Base-by-base conservation (phyloP, 2,329 filamentous ascomycete species). In the Colletotrichum acutatum region DNA sequence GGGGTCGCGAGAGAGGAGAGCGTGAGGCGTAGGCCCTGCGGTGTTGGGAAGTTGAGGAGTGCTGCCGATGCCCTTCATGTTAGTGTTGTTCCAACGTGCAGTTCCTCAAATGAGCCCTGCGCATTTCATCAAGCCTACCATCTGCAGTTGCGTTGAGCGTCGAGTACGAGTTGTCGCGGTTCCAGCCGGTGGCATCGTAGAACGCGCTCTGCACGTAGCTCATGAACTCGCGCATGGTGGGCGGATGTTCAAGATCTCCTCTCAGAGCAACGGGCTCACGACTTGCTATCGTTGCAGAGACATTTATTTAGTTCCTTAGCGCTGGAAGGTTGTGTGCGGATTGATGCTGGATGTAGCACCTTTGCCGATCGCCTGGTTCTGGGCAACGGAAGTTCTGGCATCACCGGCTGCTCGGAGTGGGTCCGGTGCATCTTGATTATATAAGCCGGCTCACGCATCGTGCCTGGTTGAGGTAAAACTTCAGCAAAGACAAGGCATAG, bases 151-250 rank as follows among this genome's bases (percentile, higher is more conserved):
- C 91, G 77, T 95, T 98, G 79, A 98, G 87, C 76, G 92, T 91
- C 77, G 94, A 92, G 85, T 98, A 98, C 74, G 94, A 97, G 83
- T 97, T 98, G 86, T 98, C 95, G 79, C 91, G 89, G 81, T 95
- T 94, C 95, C 95, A 98, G 82, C 93, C 90, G 58, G 95, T 95
- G 69, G 93, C 92, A 81, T 93, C 89, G 82, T 95, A 94, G 85
- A 98, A 98, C 79, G 94, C 94, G 84, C 93, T 90, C 84, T 97
- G 95, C 86, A 98, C 93, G 86, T 97, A 96, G 85, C 97, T 95
- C 94, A 98, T 97, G 87, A 98, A 98, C 85, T 95, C 93, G 86
- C 97, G 92, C 95, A 98, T 98, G 66, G 66, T 85, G 75, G 73
- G 54, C 60, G 58, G 30, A 3, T 26, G 22, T 61, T 34, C 58